Evolutionary conservation across 352 stramenopile species (phyloP).

Genomic region (Phytophthora pluvialis): DNA sequence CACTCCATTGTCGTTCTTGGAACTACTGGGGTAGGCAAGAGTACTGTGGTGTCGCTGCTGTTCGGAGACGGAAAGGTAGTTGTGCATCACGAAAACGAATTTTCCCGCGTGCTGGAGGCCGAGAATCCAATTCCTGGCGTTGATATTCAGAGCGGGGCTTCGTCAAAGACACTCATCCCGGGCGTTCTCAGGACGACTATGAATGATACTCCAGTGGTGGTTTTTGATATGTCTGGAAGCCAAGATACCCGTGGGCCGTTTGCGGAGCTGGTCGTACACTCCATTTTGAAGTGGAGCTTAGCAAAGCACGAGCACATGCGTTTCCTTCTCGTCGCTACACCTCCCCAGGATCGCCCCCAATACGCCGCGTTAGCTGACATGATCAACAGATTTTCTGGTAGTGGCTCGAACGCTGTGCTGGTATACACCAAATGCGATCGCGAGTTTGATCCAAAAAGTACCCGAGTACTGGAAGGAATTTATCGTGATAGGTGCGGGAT

Average conservation of each 20-base stretch:
- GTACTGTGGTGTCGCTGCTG: conserved; percentile 5
- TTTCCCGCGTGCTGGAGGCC: no score
- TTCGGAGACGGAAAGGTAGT: conserved; percentile 1
- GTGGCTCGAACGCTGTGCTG: not conserved
- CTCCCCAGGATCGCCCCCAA: not conserved
- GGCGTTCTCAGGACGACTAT: no score
- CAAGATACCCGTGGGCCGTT: no score
- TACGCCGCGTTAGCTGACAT: not conserved
- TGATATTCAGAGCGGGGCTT: no score
- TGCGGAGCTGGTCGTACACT: no score
- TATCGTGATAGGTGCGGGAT: not conserved
- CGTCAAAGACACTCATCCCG: no score
- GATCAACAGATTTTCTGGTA: conserved; percentile 3
- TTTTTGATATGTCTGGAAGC: no score
- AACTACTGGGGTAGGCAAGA: conserved; percentile 12
- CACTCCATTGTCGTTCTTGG: conserved; percentile 4
- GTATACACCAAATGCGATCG: conserved; percentile 21
- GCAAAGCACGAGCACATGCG: no score
- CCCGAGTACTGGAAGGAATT: not conserved
- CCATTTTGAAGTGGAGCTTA: no score
- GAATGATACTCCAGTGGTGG: no score
- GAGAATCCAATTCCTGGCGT: no score
- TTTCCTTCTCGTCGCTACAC: no score
- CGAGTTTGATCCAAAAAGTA: conserved; percentile 11
- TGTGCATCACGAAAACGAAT: not conserved